These are phyloP conservation scores for Calonectria multiphialidica DNA, from an alignment of 2,329 filamentous ascomycete species.

Conservation along the genomic window DNA sequence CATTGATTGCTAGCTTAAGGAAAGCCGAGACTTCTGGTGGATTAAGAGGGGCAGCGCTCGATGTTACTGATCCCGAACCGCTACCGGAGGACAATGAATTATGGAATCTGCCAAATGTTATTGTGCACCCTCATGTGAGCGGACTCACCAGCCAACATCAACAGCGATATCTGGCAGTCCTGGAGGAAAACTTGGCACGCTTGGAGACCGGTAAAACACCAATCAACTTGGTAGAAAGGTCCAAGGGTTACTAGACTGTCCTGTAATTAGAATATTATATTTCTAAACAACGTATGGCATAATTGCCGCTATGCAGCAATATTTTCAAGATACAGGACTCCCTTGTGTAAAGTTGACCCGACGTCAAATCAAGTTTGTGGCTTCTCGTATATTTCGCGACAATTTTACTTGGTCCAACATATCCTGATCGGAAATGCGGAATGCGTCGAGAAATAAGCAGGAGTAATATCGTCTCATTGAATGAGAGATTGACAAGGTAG, in stretches of 20 bases:
- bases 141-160: background rate
- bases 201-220: background rate
- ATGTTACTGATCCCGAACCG: slow-evolving; percentile 80
- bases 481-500: too few species aligned
- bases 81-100: slow-evolving; percentile 56
- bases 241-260: background rate
- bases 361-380: too few species aligned
- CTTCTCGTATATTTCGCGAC: too few species aligned
- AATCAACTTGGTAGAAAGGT: background rate
- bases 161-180: background rate
- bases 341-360: too few species aligned
- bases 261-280: background rate
- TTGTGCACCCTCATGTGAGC: slow-evolving; percentile 47
- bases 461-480: too few species aligned
- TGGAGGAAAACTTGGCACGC: background rate
- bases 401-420: too few species aligned
- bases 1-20: background rate
- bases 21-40: background rate
- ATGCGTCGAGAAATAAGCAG: too few species aligned
- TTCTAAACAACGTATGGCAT: too few species aligned
- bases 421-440: too few species aligned
- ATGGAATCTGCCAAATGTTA: background rate
- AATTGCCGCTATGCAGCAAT: too few species aligned
- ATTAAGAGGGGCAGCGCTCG: slow-evolving; percentile 71
- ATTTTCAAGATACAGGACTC: too few species aligned